Percentiles rank a stretch among this genome's conserved stretches.
Evolutionary conservation across 768 basidiomycete genomes (phyloP).

Genomic region (Termitomyces sp.): DNA sequence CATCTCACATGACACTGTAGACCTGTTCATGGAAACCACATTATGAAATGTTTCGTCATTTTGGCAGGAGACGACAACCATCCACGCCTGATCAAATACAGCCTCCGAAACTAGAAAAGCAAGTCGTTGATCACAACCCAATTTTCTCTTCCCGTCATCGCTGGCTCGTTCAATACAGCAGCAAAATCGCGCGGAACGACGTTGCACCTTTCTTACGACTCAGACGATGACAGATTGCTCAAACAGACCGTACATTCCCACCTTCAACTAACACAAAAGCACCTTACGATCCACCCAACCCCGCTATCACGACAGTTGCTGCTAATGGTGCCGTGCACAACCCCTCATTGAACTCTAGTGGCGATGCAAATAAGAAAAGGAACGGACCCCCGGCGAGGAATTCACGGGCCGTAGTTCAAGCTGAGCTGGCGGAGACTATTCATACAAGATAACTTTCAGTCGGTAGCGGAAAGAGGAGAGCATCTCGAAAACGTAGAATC

Average conservation of each 20-base stretch:
- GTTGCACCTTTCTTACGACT: neutral
- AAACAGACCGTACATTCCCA: slow-evolving; percentile 1
- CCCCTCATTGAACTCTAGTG: neutral
- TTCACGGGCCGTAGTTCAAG: slow-evolving; percentile 72
- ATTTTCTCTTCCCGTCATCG: neutral
- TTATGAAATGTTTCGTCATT: too few species aligned
- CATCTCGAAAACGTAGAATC: slow-evolving; percentile 88
- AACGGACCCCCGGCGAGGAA: neutral
- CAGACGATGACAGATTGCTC: neutral
- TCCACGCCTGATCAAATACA: neutral
- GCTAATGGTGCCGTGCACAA: neutral
- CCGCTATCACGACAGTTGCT: neutral
- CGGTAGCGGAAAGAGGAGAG: slow-evolving; percentile 91
- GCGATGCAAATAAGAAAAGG: neutral
- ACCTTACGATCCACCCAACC: slow-evolving; percentile 7
- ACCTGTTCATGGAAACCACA: too few species aligned
- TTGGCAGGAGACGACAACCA: neutral
- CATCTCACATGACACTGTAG: neutral
- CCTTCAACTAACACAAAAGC: slow-evolving; percentile 1
- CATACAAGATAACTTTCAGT: slow-evolving; percentile 95
- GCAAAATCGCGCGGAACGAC: neutral
- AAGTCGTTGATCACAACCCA: neutral
- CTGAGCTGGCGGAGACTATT: slow-evolving; percentile 93
- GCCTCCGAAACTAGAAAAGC: neutral
- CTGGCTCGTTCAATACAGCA: slow-evolving; percentile 3